These are phyloP conservation scores for Gossypioides kirkii DNA, from an alignment of 345 rosid genomes.

Conservation along the genomic window DNA sequence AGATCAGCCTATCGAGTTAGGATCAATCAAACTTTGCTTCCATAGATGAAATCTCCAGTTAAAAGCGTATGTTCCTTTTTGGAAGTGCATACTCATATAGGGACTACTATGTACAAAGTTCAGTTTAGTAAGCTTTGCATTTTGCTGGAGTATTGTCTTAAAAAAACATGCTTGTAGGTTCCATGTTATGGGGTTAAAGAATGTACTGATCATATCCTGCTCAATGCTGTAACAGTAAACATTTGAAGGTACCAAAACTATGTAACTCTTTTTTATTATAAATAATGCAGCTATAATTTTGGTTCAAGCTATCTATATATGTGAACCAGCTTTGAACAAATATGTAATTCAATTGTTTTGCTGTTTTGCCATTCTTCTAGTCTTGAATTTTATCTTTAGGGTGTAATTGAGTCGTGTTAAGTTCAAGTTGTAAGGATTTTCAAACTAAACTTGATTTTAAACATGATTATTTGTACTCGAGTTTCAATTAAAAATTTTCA, in stretches of 20 bases:
- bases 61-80: background rate
- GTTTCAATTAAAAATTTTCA: too few species aligned
- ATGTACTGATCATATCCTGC: background rate
- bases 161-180: background rate
- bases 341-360: background rate
- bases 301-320: background rate
- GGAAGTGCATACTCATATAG: background rate
- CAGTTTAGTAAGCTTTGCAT: background rate
- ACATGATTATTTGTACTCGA: too few species aligned
- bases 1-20: background rate
- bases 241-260: constrained; percentile 3
- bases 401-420: background rate
- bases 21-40: background rate
- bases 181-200: background rate
- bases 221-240: background rate
- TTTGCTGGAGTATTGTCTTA: background rate
- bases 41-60: background rate
- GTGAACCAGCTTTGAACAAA: background rate
- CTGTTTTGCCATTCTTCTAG: background rate
- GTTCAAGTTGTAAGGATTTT: too few species aligned
- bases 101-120: constrained; percentile 2
- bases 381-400: background rate
- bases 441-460: too few species aligned
- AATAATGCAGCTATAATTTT: background rate
- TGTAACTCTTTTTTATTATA: background rate